Percentiles rank a stretch among this genome's conserved stretches.
Evolutionary conservation across 2,329 filamentous ascomycete species (phyloP).

Genomic region (Beauveria pseudobassiana): DNA sequence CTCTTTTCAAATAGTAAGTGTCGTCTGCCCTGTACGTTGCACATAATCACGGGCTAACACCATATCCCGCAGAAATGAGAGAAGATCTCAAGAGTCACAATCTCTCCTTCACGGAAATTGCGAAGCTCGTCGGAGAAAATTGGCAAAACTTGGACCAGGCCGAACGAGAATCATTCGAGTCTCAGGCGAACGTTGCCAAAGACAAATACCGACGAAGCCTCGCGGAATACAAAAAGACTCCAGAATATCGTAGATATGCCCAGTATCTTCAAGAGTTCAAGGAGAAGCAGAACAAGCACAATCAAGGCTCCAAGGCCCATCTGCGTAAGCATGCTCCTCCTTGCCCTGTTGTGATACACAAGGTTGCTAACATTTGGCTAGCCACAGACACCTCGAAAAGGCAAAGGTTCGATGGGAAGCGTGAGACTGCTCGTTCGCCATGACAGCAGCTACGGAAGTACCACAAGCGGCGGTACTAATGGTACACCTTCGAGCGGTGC

Average conservation of each 20-base stretch:
- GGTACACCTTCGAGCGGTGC: conserved; percentile 28
- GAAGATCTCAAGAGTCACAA: conserved; percentile 71
- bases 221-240: conserved; percentile 69
- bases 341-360: not conserved
- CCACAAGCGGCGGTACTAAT: conserved; percentile 32
- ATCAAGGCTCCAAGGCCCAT: conserved; percentile 38
- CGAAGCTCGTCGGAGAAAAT: conserved; percentile 72
- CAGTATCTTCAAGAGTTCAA: conserved; percentile 73
- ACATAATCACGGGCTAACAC: not conserved
- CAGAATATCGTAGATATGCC: conserved; percentile 59
- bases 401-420: conserved; percentile 23
- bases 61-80: conserved; percentile 52
- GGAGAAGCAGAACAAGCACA: conserved; percentile 55
- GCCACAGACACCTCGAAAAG: conserved; percentile 44
- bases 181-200: conserved; percentile 64
- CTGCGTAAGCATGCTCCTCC: not conserved
- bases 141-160: conserved; percentile 64
- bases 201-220: conserved; percentile 70
- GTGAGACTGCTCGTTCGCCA: conserved; percentile 32
- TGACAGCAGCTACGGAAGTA: conserved; percentile 33
- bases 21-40: not conserved
- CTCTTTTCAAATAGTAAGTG: conserved; percentile 75
- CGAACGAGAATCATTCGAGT: conserved; percentile 67
- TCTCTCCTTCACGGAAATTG: conserved; percentile 75
- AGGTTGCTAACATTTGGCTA: conserved; percentile 17